Evolutionary conservation across 148 eudicot species (phyloP), one percentile per base, ranked within the genome.

Genomic region (Agrostemma githago): DNA sequence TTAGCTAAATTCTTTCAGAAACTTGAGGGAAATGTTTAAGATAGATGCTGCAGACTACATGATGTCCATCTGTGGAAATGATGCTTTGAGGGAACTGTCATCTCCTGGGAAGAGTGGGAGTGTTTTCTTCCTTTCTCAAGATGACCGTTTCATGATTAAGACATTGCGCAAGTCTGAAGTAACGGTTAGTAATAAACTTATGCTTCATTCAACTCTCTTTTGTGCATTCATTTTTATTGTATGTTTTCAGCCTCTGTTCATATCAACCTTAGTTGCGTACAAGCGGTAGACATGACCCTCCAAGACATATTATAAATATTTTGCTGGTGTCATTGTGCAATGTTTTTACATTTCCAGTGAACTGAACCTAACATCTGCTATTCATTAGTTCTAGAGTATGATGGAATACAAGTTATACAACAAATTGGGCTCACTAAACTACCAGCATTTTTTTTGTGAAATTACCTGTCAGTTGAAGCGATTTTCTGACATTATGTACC

Each of bases 101-200:
- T 95, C 99, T 75, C 96, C 99, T 14, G 99, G 99, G 43, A 95
- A 95, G 82, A 95, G 99, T 71, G 99, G 99, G 16, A 92, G 99
- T 74, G 94, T 92, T 17, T 95, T 95, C 84, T 95, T 90, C 86
- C 82, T 92, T 74, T 92, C 99, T 51, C 99, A 92, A 85, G 99
- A 95, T 83, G 99, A 92, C 76, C 97, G 91, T 62, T 95, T 95
- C 85, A 95, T 95, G 99, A 92, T 95, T 77, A 95, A 95, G 88
- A 95, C 97, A 37, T 83, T 95, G 42, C 83, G 96, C 71, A 88
- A 95, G 74, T 85, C 99, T 20, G 99, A 95, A 92, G 97, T 92
- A 51, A 88, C 92, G 99, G 99, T 95, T 76, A 44, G 82, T 69
- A 42, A 21, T 60, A 43, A 46, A n/a, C 62, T 39, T 14, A 42